phyloP scores from a whole-genome alignment of 257 asterid genomes.

The Lycium ferocissimum region DNA sequence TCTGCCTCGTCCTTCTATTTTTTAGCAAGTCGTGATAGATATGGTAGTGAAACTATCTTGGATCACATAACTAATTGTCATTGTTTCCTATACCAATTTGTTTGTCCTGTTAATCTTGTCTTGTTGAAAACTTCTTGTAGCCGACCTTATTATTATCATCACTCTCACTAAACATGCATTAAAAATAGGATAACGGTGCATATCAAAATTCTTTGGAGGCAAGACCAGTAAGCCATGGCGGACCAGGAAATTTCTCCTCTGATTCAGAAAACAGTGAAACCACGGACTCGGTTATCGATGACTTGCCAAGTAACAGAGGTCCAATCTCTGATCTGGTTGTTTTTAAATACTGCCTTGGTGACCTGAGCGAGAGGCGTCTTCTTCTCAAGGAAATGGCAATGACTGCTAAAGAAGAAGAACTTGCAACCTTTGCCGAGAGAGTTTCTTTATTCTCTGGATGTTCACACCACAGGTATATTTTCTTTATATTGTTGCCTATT shows the following conservation, averaged over 20 bases:
- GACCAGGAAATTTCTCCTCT: slow-evolving; percentile 55
- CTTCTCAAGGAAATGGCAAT: slow-evolving; percentile 83
- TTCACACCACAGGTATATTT: slow-evolving; percentile 75
- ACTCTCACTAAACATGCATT: slow-evolving; percentile 27
- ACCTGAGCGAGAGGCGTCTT: slow-evolving; percentile 67
- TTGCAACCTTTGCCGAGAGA: slow-evolving; percentile 65
- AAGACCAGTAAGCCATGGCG: slow-evolving; percentile 53
- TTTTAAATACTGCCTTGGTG: slow-evolving; percentile 89
- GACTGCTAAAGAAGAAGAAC: slow-evolving; percentile 64
- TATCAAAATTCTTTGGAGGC: slow-evolving; percentile 44
- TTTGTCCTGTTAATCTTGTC: background rate
- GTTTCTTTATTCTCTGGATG: slow-evolving; percentile 87
- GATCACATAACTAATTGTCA: background rate
- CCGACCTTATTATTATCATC: slow-evolving; percentile 7
- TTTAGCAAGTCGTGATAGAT: background rate
- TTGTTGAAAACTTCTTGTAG: slow-evolving; percentile 11
- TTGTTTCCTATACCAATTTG: background rate
- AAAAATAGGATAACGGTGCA: slow-evolving; percentile 49
- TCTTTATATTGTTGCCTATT: slow-evolving; percentile 11
- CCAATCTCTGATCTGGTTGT: slow-evolving; percentile 69
- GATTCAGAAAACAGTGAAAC: slow-evolving; percentile 69
- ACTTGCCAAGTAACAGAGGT: slow-evolving; percentile 44
- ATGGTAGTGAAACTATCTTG: background rate
- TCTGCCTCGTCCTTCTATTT: slow-evolving; percentile 3
- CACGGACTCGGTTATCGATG: slow-evolving; percentile 52